Evolutionary conservation across 371 early-diverging fungal species (phyloP).

Genomic region (Massospora cicadina): DNA sequence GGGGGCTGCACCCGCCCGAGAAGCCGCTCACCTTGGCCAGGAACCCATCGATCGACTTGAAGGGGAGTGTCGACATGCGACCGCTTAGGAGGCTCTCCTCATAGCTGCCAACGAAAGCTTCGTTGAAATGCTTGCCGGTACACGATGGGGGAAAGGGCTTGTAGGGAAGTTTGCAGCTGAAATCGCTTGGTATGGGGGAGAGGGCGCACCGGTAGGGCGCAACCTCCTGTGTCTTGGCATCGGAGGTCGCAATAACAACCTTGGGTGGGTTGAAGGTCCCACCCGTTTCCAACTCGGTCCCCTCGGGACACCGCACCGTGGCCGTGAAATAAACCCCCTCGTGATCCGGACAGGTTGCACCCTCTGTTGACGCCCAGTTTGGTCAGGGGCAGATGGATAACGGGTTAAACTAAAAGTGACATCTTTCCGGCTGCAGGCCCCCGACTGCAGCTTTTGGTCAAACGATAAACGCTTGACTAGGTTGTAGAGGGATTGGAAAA

Average conservation of each 20-base stretch:
- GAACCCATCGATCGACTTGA: constrained; percentile 45
- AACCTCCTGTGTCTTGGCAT: neutral
- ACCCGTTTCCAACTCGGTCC: neutral
- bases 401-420: neutral
- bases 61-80: constrained; percentile 61
- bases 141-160: neutral
- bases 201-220: neutral
- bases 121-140: neutral
- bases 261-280: neutral
- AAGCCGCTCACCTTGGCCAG: constrained; percentile 49
- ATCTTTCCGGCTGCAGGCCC: neutral
- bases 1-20: constrained; percentile 48
- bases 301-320: neutral
- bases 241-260: neutral
- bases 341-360: neutral
- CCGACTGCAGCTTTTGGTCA: neutral
- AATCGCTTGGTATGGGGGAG: neutral
- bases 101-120: constrained; percentile 9
- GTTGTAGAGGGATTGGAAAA: constrained; percentile 5
- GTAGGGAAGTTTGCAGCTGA: neutral
- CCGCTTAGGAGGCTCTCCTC: constrained; percentile 57
- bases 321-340: neutral
- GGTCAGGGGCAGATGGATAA: neutral
- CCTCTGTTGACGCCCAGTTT: neutral
- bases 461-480: neutral